A percentile compares a stretch with the other conserved stretches of the same genome.
These are phyloP conservation scores for Aspergillus panamensis DNA, from an alignment of 495 filamentous ascomycete genomes.

Conservation along the genomic window DNA sequence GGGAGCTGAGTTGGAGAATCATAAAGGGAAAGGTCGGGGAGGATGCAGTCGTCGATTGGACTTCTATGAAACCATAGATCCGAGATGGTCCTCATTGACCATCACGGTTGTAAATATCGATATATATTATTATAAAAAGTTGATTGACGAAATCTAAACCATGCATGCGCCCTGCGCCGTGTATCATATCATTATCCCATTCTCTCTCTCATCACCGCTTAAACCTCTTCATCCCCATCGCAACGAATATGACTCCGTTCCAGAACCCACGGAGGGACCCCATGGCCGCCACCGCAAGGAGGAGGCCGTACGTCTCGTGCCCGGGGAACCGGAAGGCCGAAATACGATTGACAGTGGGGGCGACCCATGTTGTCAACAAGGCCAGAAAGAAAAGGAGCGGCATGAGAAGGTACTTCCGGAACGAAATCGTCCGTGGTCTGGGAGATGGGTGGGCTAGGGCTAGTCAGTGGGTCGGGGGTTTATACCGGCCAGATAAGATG, in stretches of 20 bases:
- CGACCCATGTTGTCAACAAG: constrained; percentile 43
- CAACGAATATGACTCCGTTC: constrained; percentile 46
- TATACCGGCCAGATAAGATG: neutral
- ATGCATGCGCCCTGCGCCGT: too few species aligned
- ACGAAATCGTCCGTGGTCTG: constrained; percentile 35
- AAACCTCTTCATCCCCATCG: constrained; percentile 12
- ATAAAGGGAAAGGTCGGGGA: too few species aligned
- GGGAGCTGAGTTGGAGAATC: too few species aligned
- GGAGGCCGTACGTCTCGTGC: constrained; percentile 33
- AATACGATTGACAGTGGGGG: constrained; percentile 40
- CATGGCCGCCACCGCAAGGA: constrained; percentile 37
- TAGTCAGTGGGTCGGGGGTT: neutral
- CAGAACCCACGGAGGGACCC: constrained; percentile 47
- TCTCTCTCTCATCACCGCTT: too few species aligned
- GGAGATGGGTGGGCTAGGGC: neutral
- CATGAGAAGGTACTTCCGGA: constrained; percentile 48
- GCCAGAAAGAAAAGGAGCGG: constrained; percentile 47
- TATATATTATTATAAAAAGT: too few species aligned
- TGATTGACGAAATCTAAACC: too few species aligned
- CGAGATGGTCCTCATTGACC: too few species aligned
- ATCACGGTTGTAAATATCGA: too few species aligned
- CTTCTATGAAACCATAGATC: too few species aligned
- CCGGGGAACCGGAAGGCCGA: constrained; percentile 34
- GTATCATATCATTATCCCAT: too few species aligned
- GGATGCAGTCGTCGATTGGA: too few species aligned